Percentiles rank a stretch among this genome's conserved stretches.
These are phyloP conservation scores for Pseudogymnoascus sp. DNA, from an alignment of 2,329 filamentous ascomycete genomes.

Conservation along the genomic window DNA sequence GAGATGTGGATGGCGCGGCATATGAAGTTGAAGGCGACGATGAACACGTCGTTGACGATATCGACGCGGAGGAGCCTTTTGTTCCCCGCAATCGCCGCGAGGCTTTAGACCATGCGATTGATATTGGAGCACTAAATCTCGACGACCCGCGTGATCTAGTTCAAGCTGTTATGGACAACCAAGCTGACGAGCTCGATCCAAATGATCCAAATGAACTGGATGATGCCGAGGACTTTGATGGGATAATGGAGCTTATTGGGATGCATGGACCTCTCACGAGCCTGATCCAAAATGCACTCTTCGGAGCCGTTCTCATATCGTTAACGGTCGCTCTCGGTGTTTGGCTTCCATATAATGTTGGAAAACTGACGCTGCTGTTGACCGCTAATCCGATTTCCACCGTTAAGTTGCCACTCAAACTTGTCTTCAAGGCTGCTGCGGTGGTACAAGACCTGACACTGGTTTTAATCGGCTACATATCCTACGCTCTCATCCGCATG, in stretches of 20 bases:
- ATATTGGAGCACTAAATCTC: constrained; percentile 10
- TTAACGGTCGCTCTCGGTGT: constrained; percentile 78
- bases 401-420: constrained; percentile 59
- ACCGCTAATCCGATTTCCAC: constrained; percentile 68
- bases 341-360: constrained; percentile 86
- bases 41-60: constrained; percentile 50
- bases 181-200: constrained; percentile 58
- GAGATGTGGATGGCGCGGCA: constrained; percentile 38
- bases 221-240: constrained; percentile 89
- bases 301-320: constrained; percentile 83
- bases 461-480: constrained; percentile 50
- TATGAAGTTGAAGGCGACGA: constrained; percentile 42
- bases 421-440: constrained; percentile 66
- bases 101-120: constrained; percentile 11
- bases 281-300: constrained; percentile 88
- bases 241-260: constrained; percentile 89
- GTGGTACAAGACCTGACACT: constrained; percentile 67
- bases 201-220: constrained; percentile 70
- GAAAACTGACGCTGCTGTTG: constrained; percentile 72
- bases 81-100: constrained; percentile 33
- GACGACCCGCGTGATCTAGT: constrained; percentile 42
- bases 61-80: constrained; percentile 52
- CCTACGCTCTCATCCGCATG: constrained; percentile 21
- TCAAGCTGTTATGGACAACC: constrained; percentile 39
- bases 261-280: constrained; percentile 90